A percentile compares a stretch with the other conserved stretches of the same genome.
phyloP scores from a whole-genome alignment of 78 protist species.

The Guillardia theta region DNA sequence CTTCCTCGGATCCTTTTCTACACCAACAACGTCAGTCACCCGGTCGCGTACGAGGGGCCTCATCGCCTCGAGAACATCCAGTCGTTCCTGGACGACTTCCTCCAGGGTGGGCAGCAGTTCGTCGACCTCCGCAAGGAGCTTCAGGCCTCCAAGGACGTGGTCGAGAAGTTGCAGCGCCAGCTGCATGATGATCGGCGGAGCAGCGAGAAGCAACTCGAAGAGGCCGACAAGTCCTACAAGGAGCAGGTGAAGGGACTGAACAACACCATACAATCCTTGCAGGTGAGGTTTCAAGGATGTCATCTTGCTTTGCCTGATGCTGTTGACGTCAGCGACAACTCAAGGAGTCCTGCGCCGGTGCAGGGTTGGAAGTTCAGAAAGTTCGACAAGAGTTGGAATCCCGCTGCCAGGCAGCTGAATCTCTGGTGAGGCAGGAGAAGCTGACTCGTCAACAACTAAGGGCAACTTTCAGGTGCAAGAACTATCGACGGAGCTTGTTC shows the following conservation, averaged over 20 bases:
- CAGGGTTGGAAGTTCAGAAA: not conserved
- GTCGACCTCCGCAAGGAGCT: not conserved
- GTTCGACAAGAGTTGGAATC: no score
- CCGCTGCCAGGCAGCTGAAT: no score
- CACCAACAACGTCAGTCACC: not conserved
- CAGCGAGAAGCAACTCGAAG: no score
- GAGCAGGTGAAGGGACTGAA: not conserved
- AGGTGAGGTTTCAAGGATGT: no score
- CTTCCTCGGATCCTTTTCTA: not conserved
- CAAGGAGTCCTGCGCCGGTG: not conserved
- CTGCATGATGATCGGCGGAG: no score
- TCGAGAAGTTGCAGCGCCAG: no score
- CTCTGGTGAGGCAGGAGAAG: not conserved
- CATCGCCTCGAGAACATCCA: not conserved
- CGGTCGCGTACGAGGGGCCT: not conserved
- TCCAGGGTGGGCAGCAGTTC: not conserved
- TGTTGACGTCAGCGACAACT: no score
- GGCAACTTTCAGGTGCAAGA: not conserved
- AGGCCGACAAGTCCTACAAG: not conserved
- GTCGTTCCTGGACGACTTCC: not conserved
- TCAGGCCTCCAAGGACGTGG: no score
- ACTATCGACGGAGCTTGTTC: not conserved
- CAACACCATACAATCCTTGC: not conserved
- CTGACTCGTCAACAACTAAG: not conserved
- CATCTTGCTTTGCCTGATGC: no score